Conservation (phyloP, 306 rosid genomes). For the Castanea sativa region DNA sequence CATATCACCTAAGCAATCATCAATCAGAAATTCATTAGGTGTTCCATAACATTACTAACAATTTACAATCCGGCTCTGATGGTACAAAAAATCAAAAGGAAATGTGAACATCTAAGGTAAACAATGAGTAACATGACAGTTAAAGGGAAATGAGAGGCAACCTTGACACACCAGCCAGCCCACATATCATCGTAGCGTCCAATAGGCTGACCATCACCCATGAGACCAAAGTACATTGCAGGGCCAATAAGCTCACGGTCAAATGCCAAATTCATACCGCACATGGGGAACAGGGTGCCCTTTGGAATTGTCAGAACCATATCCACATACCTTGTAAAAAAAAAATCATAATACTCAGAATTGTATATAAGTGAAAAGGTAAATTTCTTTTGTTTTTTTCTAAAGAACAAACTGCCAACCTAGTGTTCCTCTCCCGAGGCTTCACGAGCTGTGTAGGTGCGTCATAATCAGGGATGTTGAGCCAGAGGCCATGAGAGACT, state of each 20-base stretch:
- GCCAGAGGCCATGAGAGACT: constrained; percentile 88
- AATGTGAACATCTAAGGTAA: neutral
- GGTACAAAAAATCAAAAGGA: neutral
- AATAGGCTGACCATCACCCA: constrained; percentile 94
- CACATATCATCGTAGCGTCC: constrained; percentile 93
- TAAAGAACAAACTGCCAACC: constrained; percentile 32
- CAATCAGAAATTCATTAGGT: no score
- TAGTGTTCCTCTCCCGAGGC: constrained; percentile 80
- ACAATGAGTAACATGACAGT: neutral
- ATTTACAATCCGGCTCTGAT: neutral
- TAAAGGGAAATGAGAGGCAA: neutral
- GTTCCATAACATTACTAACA: neutral
- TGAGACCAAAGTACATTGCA: constrained; percentile 95
- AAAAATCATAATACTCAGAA: neutral
- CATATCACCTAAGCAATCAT: constrained; percentile 48
- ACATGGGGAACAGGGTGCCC: constrained; percentile 71
- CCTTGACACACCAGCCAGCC: constrained; percentile 96
- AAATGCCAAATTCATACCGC: constrained; percentile 91
- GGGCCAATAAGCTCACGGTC: constrained; percentile 91
- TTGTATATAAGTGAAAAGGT: neutral
- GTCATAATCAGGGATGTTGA: constrained; percentile 90
- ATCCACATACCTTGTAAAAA: constrained; percentile 49
- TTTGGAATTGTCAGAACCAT: constrained; percentile 61
- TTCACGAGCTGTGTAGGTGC: constrained; percentile 94
- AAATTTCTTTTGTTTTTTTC: neutral